Evolutionary conservation across 2,329 filamentous ascomycete genomes (phyloP), one percentile per base, ranked within the genome.

Genomic region (Penicillium sp.): DNA sequence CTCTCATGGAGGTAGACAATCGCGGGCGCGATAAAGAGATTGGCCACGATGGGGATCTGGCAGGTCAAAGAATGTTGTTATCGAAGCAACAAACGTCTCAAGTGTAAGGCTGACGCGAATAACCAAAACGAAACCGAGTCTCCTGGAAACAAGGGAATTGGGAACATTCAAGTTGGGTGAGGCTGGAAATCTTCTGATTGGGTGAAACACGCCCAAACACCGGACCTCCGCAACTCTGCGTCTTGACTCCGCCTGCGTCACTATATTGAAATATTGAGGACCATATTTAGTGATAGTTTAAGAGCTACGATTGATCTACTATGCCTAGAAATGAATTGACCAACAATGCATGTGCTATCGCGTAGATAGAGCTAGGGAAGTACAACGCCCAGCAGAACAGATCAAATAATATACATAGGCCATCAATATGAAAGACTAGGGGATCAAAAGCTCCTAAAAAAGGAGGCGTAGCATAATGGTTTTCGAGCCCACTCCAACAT

Each of bases 361-460:
- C 52, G 41, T 47, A 35, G 44, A 59, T 60, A 44, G 42, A 59
- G 54, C 57, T 63, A 56, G 60, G 55, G 57, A 48, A 61, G 64
- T 62, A 65, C 53, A 61, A 58, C 52, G 61, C 59, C 54, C 49
- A 62, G 57, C 43, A 53, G 53, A 58, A 57, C 41, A 57, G 53
- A 58, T 57, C 51, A 61, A 61, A 65, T 67, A 67, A 65, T 67
- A 58, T 67, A 67, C 65, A 67, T 62, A 47, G 55, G 54, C 63
- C 60, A 59, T 59, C 58, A 59, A 60, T 19, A 45, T 39, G 38
- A 47, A 47, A 42, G 36, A 35, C 48, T 45, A 33, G 54, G 42
- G 55, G 36, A 48, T 44, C 41, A 43, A 57, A 44, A 48, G 38
- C 35, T 27, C n/a, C 45, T 42, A n/a, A 29, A 21, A 48, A 21